phyloP scores from a whole-genome alignment of 768 basidiomycete genomes.

The Hypholoma sublateritium region DNA sequence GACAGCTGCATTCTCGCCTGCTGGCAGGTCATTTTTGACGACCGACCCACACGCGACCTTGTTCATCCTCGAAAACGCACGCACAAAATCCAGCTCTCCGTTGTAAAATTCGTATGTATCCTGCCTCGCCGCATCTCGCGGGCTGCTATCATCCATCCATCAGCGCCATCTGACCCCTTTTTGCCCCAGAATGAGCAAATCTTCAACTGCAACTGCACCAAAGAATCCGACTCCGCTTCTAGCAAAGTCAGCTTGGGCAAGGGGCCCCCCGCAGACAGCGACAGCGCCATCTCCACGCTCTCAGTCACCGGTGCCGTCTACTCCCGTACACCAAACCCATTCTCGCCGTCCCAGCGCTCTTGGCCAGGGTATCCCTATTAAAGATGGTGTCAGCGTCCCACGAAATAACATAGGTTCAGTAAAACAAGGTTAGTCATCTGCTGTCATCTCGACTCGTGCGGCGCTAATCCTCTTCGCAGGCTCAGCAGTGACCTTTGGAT shows the following conservation, averaged over 20 bases:
- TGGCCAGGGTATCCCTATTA: constrained; percentile 67
- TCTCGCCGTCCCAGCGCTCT: constrained; percentile 79
- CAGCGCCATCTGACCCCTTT: constrained; percentile 15
- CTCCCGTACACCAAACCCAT: constrained; percentile 55
- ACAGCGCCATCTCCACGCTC: constrained; percentile 66
- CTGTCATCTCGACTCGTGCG: constrained; percentile 7
- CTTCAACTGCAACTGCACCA: constrained; percentile 68
- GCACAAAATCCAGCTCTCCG: constrained; percentile 45
- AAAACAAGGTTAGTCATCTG: constrained; percentile 58
- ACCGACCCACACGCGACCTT: constrained; percentile 70
- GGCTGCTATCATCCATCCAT: background rate
- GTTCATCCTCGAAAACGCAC: constrained; percentile 49
- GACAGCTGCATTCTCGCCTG: constrained; percentile 71
- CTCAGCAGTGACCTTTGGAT: constrained; percentile 83
- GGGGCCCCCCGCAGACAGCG: constrained; percentile 75
- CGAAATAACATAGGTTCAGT: constrained; percentile 62
- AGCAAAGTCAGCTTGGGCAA: constrained; percentile 88
- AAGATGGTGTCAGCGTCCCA: constrained; percentile 77
- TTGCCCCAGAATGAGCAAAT: constrained; percentile 86
- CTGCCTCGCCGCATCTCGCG: background rate
- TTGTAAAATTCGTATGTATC: constrained; percentile 41
- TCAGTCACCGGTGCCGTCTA: constrained; percentile 70
- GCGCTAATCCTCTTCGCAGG: constrained; percentile 33
- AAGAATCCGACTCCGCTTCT: constrained; percentile 75
- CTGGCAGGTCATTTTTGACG: constrained; percentile 90